Base-by-base conservation (phyloP, 805 yeast species). In the Blastobotrys parvus region DNA sequence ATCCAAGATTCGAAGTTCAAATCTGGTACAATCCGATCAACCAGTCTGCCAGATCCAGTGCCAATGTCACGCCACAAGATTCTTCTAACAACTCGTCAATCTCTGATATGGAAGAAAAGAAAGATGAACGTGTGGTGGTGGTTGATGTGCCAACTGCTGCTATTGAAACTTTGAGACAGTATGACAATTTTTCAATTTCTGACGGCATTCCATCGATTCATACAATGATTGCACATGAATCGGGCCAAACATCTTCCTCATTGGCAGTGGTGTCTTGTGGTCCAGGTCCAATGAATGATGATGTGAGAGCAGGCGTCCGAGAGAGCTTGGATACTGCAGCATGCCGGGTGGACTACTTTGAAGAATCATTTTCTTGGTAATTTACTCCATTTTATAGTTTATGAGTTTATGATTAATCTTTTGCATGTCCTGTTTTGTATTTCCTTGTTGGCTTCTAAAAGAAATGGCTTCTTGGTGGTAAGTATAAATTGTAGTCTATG, bases 351-450 rank as follows among this genome's bases (percentile, higher is more conserved):
- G 84, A 80, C 45, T 75, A 75, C 55, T 74, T 67, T 54, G 90
- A 82, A 55, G 86, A 81, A 56, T 64, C 78, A 39, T 85, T 80
- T 62, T 67, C 71, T 11, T 81, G 89, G 89, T 75, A 54, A 47
- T 36, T 5, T 13, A 29, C 11, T 13, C 5, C 4, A 5, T 29
- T 29, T n/a, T n/a, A n/a, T n/a, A n/a, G n/a, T n/a, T n/a, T n/a
- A n/a, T n/a, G n/a, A n/a, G n/a, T n/a, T n/a, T n/a, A n/a, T n/a
- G n/a, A n/a, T n/a, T n/a, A n/a, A n/a, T n/a, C n/a, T n/a, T n/a
- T n/a, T n/a, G n/a, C n/a, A n/a, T n/a, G n/a, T n/a, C n/a, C n/a
- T n/a, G n/a, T n/a, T n/a, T n/a, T n/a, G n/a, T n/a, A n/a, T n/a
- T n/a, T n/a, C n/a, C n/a, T n/a, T n/a, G n/a, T n/a, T n/a, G n/a